A percentile compares a stretch with the other conserved stretches of the same genome.
Conservation (phyloP, 306 rosid species). For the Ceratonia siliqua region DNA sequence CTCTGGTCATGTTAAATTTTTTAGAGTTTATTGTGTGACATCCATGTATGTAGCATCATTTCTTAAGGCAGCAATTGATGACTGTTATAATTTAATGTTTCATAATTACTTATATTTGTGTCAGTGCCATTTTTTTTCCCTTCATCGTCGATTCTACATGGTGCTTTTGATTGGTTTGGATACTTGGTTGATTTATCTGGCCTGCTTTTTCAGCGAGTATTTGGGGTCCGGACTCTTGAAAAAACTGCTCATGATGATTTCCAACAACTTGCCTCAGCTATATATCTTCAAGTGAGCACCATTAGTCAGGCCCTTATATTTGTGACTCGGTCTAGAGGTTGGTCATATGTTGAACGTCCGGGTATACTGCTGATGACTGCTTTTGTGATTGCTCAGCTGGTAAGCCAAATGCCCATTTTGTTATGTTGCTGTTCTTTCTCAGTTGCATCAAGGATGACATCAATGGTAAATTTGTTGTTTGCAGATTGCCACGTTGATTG, state of each 20-base stretch:
- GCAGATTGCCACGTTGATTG: constrained; percentile 95
- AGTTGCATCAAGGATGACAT: not conserved
- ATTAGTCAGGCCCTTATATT: constrained; percentile 98
- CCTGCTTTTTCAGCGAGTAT: constrained; percentile 56
- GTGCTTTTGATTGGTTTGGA: not conserved
- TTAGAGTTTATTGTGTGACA: not conserved
- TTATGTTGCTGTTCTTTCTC: not conserved
- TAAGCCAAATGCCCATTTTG: constrained; percentile 39
- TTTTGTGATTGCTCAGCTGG: constrained; percentile 89
- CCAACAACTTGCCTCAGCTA: constrained; percentile 91
- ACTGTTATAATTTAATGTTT: not conserved
- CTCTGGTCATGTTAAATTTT: not conserved
- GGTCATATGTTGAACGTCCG: constrained; percentile 96
- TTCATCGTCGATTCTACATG: constrained; percentile 5
- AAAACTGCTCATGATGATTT: constrained; percentile 80
- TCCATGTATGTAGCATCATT: constrained; percentile 21
- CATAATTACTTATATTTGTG: not conserved
- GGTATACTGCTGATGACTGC: constrained; percentile 75
- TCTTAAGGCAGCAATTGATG: not conserved
- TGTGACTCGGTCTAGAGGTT: constrained; percentile 92
- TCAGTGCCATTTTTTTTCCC: not conserved
- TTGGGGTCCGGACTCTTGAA: constrained; percentile 86
- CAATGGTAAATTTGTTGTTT: constrained; percentile 26
- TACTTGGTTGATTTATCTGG: constrained; percentile 23
- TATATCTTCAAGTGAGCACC: constrained; percentile 97